Evolutionary conservation across 2,329 filamentous ascomycete species (phyloP).

Genomic region (Aureobasidium sp.): DNA sequence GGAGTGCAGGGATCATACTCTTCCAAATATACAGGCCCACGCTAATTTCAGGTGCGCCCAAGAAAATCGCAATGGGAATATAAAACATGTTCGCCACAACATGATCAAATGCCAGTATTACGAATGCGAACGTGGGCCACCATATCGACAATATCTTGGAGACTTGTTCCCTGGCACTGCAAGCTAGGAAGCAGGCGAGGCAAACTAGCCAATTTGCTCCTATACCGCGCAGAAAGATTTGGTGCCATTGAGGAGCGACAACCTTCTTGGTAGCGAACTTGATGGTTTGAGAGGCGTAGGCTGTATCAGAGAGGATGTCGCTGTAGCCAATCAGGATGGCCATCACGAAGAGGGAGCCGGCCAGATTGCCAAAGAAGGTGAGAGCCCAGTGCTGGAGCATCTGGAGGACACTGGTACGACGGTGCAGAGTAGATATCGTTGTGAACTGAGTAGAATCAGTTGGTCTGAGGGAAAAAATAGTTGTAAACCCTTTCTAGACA

Average conservation of each 20-base stretch:
- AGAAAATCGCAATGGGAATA: constrained; percentile 41
- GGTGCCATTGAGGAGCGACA: constrained; percentile 39
- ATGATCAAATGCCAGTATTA: constrained; percentile 40
- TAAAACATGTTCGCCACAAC: constrained; percentile 47
- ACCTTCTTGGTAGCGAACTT: constrained; percentile 42
- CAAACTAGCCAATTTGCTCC: constrained; percentile 41
- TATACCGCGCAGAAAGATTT: constrained; percentile 47
- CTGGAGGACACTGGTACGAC: constrained; percentile 22
- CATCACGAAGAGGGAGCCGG: constrained; percentile 24
- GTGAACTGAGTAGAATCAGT: constrained; percentile 27
- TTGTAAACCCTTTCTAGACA: too few species aligned
- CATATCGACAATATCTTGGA: constrained; percentile 49
- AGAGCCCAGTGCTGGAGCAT: constrained; percentile 23
- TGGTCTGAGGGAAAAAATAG: too few species aligned
- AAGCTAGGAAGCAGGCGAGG: constrained; percentile 41
- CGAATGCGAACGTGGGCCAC: constrained; percentile 48
- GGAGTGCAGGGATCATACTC: constrained; percentile 42
- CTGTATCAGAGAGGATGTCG: constrained; percentile 24
- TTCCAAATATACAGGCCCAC: constrained; percentile 50
- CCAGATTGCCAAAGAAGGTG: constrained; percentile 26
- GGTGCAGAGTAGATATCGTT: constrained; percentile 35
- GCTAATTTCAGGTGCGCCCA: constrained; percentile 34
- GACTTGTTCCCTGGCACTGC: constrained; percentile 42
- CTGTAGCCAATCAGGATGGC: constrained; percentile 23
- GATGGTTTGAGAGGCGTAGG: constrained; percentile 37